A percentile compares a stretch with the other conserved stretches of the same genome.
These are phyloP conservation scores for Parietichytrium sp. DNA, from an alignment of 108 stramenopile species.

Conservation along the genomic window DNA sequence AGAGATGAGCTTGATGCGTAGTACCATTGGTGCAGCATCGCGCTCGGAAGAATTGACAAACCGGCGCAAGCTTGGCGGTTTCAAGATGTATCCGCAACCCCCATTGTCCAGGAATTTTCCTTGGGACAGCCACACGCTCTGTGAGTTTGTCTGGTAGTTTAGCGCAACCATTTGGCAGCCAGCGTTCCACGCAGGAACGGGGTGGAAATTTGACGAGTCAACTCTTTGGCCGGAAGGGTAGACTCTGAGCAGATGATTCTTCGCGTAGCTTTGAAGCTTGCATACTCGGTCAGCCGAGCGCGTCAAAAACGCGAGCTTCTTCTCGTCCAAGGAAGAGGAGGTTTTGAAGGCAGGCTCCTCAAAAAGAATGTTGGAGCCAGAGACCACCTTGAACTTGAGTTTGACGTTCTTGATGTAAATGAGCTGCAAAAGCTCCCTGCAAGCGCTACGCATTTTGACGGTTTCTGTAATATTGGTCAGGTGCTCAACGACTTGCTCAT, in stretches of 20 bases:
- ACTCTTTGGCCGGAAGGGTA: constrained; percentile 45
- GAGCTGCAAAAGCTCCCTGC: constrained; percentile 52
- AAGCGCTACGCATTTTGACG: constrained; percentile 26
- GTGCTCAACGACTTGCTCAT: background rate
- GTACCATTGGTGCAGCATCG: background rate
- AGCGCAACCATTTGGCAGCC: constrained; percentile 65
- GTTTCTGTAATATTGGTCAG: background rate
- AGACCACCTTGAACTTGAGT: constrained; percentile 48
- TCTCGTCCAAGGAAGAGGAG: constrained; percentile 30
- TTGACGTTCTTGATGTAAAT: constrained; percentile 59
- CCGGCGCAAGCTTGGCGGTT: constrained; percentile 64
- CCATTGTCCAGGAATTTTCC: constrained; percentile 63
- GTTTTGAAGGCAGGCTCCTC: background rate
- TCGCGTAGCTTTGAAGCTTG: background rate
- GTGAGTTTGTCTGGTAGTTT: constrained; percentile 54
- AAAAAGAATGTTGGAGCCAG: constrained; percentile 40
- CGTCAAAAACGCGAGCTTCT: background rate
- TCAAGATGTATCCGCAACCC: constrained; percentile 80
- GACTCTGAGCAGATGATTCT: background rate
- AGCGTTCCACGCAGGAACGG: constrained; percentile 47
- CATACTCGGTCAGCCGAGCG: background rate
- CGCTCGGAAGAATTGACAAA: background rate
- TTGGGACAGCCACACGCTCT: constrained; percentile 52
- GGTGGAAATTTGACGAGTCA: constrained; percentile 57
- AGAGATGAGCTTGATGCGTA: constrained; percentile 9